Evolutionary conservation across 208 protist species (phyloP).

Genomic region (Trypanosoma rangeli): DNA sequence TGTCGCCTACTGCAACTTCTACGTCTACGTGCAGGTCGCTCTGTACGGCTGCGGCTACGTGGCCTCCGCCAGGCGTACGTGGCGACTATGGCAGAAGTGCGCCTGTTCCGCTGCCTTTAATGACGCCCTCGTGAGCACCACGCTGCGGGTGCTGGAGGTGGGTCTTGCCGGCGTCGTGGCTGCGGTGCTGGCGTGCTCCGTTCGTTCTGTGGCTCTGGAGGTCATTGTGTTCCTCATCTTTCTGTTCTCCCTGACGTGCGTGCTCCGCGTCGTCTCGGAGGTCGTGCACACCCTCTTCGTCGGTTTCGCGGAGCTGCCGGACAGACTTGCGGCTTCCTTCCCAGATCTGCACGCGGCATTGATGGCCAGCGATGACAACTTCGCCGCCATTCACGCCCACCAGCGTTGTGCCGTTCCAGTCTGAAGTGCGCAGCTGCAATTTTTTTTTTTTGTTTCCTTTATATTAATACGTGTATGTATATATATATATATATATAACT

Average conservation of each 20-base stretch:
- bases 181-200: slow-evolving; percentile 24
- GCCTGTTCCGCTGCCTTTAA: slow-evolving; percentile 80
- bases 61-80: slow-evolving; percentile 68
- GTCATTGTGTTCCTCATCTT: slow-evolving; percentile 42
- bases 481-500: slow-evolving; percentile 18
- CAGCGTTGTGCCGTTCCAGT: background rate
- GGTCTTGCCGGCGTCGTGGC: background rate
- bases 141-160: slow-evolving; percentile 38
- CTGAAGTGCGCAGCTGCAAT: background rate
- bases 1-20: slow-evolving; percentile 86
- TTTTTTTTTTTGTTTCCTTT: background rate
- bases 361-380: slow-evolving; percentile 6
- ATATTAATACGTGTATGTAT: background rate
- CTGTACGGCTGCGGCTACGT: slow-evolving; percentile 89
- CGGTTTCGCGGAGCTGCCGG: slow-evolving; percentile 81
- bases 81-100: slow-evolving; percentile 60
- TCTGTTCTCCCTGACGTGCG: slow-evolving; percentile 43
- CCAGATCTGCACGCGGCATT: slow-evolving; percentile 57
- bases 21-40: slow-evolving; percentile 89
- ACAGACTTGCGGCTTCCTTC: slow-evolving; percentile 56
- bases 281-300: slow-evolving; percentile 82
- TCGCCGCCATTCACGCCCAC: background rate
- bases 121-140: slow-evolving; percentile 54
- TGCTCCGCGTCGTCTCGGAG: slow-evolving; percentile 56
- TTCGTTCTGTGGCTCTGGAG: slow-evolving; percentile 21